A percentile compares a stretch with the other conserved stretches of the same genome.
phyloP scores from a whole-genome alignment of 352 stramenopile genomes.

The Phytophthora multivora region DNA sequence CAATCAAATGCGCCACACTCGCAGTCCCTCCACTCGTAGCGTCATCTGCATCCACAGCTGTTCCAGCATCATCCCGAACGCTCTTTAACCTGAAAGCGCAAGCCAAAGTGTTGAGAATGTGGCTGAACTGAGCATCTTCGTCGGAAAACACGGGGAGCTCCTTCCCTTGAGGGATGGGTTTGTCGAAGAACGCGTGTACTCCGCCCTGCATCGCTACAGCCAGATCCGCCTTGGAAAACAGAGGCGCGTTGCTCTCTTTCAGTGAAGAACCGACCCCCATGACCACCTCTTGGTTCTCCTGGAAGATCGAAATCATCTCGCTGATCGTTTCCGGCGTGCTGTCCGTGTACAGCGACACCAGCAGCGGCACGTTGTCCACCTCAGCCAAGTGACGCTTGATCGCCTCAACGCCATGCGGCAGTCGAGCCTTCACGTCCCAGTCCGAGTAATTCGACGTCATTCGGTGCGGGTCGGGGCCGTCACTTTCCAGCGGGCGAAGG shows the following conservation, averaged over 20 bases:
- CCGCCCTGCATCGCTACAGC: conserved; percentile 71
- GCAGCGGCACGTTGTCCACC: conserved; percentile 98
- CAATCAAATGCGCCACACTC: conserved; percentile 72
- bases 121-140: conserved; percentile 81
- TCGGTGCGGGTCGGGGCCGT: conserved; percentile 92
- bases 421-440: conserved; percentile 95
- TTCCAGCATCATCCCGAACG: conserved; percentile 18
- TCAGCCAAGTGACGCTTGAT: conserved; percentile 97
- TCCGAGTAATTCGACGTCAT: conserved; percentile 98
- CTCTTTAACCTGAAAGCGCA: conserved; percentile 77
- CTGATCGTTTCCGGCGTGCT: conserved; percentile 94
- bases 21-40: conserved; percentile 41
- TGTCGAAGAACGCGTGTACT: conserved; percentile 76
- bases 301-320: conserved; percentile 93
- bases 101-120: conserved; percentile 82
- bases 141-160: conserved; percentile 68
- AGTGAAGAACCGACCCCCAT: conserved; percentile 82
- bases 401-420: conserved; percentile 96
- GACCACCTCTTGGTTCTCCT: conserved; percentile 85
- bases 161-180: conserved; percentile 56
- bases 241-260: conserved; percentile 70
- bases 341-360: conserved; percentile 98
- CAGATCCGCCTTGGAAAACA: conserved; percentile 81
- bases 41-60: conserved; percentile 12
- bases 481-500: conserved; percentile 91